These are phyloP conservation scores for Tympanopsis confertula DNA, from an alignment of 2,329 filamentous ascomycete genomes.

Conservation along the genomic window DNA sequence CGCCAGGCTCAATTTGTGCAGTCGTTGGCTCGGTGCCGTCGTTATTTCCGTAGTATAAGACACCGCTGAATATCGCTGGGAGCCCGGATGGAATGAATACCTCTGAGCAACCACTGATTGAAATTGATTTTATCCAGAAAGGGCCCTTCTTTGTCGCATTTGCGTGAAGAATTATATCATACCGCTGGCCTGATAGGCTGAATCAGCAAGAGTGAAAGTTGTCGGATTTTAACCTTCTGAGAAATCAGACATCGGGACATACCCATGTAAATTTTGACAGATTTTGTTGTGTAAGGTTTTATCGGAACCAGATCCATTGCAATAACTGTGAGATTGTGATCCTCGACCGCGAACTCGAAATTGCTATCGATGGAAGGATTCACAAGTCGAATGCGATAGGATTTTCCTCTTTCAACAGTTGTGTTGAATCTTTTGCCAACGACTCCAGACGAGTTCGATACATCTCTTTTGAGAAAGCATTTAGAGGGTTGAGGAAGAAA, in stretches of 20 bases:
- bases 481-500: slow-evolving; percentile 4
- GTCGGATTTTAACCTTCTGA: too few species aligned
- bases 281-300: slow-evolving; percentile 47
- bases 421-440: slow-evolving; percentile 2
- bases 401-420: slow-evolving; percentile 3
- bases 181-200: too few species aligned
- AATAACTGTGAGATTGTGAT: slow-evolving; percentile 51
- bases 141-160: too few species aligned
- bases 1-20: too few species aligned
- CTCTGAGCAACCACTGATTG: too few species aligned
- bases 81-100: too few species aligned
- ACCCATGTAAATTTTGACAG: slow-evolving; percentile 39
- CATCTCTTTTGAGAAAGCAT: slow-evolving; percentile 18
- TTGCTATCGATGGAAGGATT: slow-evolving; percentile 9
- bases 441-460: slow-evolving; percentile 12
- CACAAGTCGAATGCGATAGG: slow-evolving; percentile 13
- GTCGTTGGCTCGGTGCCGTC: too few species aligned
- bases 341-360: slow-evolving; percentile 28
- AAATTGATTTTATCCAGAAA: too few species aligned
- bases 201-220: too few species aligned
- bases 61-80: too few species aligned
- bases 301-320: slow-evolving; percentile 52
- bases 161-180: slow-evolving; percentile 33
- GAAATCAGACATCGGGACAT: too few species aligned
- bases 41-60: too few species aligned